Percentiles rank a stretch among this genome's conserved stretches.
These are phyloP conservation scores for Colletotrichum sojae DNA, from an alignment of 2,329 filamentous ascomycete genomes.

Conservation along the genomic window DNA sequence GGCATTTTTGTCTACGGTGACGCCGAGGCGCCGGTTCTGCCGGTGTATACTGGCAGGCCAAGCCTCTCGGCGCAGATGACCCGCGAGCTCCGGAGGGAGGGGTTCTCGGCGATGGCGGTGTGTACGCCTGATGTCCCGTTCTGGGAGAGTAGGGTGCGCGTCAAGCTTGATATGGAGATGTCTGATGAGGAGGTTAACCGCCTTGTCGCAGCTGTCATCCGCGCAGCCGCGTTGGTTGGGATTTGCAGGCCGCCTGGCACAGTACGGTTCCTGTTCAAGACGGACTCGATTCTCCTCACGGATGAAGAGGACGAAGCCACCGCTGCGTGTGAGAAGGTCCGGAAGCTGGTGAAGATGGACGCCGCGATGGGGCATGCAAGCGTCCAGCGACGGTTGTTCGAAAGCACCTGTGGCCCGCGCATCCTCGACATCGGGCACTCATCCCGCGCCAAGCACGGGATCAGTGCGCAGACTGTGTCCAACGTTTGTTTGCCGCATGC, in stretches of 20 bases:
- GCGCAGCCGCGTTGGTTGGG: not conserved
- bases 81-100: conserved; percentile 25
- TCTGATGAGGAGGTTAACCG: conserved; percentile 26
- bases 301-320: not conserved
- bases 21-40: conserved; percentile 24
- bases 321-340: not conserved
- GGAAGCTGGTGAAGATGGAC: conserved; percentile 15
- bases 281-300: not conserved
- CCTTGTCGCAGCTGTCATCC: conserved; percentile 26
- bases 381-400: not conserved
- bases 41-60: conserved; percentile 30
- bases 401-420: conserved; percentile 14
- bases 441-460: conserved; percentile 27
- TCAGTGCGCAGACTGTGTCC: conserved; percentile 33
- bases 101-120: conserved; percentile 32
- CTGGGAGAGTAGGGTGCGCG: conserved; percentile 42
- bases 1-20: conserved; percentile 38
- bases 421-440: conserved; percentile 30
- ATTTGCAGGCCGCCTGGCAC: not conserved
- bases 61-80: conserved; percentile 32
- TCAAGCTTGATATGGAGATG: conserved; percentile 40
- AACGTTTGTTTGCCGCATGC: conserved; percentile 37
- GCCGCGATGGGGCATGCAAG: not conserved
- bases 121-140: conserved; percentile 37
- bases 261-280: not conserved